These are phyloP conservation scores for Ananas comosus DNA, from an alignment of 176 grass and related monocot species.

Conservation along the genomic window DNA sequence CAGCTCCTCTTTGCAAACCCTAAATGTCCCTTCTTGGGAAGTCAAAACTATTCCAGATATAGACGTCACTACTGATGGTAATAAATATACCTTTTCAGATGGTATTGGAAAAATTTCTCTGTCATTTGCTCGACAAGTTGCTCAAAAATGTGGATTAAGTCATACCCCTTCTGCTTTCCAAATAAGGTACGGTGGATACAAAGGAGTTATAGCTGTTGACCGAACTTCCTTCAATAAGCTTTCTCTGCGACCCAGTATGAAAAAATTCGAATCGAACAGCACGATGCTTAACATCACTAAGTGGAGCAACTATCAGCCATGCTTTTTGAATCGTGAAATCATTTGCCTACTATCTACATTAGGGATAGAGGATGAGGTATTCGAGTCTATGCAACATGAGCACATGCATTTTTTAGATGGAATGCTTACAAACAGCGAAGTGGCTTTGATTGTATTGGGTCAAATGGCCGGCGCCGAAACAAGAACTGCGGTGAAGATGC, in stretches of 20 bases:
- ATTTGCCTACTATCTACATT: conserved; percentile 80
- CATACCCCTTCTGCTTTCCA: conserved; percentile 82
- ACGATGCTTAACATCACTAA: conserved; percentile 82
- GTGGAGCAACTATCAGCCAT: conserved; percentile 68
- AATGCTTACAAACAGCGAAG: conserved; percentile 63
- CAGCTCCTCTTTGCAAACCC: conserved; percentile 71
- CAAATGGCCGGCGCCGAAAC: conserved; percentile 46
- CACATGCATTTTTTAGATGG: conserved; percentile 55
- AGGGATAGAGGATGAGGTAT: conserved; percentile 71
- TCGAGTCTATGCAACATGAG: conserved; percentile 63
- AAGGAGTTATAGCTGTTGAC: conserved; percentile 79
- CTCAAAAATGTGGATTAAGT: conserved; percentile 48
- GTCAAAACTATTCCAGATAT: conserved; percentile 73
- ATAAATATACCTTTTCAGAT: conserved; percentile 80
- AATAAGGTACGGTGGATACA: conserved; percentile 92
- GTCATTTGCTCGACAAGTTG: conserved; percentile 51
- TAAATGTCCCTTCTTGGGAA: conserved; percentile 35
- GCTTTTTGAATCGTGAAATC: conserved; percentile 84
- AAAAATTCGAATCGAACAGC: conserved; percentile 83
- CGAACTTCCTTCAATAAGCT: conserved; percentile 40
- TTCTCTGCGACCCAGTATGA: conserved; percentile 82
- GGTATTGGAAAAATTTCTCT: conserved; percentile 80
- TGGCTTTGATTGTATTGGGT: conserved; percentile 56
- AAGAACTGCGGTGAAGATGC: conserved; percentile 50
- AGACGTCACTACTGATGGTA: conserved; percentile 59